Conservation (phyloP, 2,329 filamentous ascomycete genomes). For the Stenocarpella maydis region DNA sequence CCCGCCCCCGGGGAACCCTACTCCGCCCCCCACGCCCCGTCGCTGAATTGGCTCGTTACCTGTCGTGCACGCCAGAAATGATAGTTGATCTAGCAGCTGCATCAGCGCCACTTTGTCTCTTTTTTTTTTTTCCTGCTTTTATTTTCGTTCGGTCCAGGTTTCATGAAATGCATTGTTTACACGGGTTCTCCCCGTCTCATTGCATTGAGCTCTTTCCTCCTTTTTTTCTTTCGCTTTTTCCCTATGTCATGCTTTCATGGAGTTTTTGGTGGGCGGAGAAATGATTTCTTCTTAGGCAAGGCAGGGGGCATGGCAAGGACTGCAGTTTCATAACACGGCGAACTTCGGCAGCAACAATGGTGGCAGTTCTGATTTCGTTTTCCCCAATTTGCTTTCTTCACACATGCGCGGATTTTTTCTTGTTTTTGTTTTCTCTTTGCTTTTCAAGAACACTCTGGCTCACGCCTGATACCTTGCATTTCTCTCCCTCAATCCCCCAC, state of each 20-base stretch:
- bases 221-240: not conserved
- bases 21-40: slow-evolving; percentile 31
- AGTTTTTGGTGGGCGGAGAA: not conserved
- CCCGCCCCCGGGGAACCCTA: slow-evolving; percentile 31
- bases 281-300: not conserved
- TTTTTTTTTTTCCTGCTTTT: not conserved
- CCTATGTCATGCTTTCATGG: not conserved
- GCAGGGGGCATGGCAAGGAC: not conserved
- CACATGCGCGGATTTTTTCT: not conserved
- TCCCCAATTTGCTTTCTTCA: not conserved
- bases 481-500: slow-evolving; percentile 15
- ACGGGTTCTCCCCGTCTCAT: not conserved
- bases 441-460: slow-evolving; percentile 14
- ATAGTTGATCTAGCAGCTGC: not conserved
- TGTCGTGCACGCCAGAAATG: not conserved
- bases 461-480: slow-evolving; percentile 1
- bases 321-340: not conserved
- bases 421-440: not conserved
- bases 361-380: not conserved
- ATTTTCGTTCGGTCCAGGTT: not conserved
- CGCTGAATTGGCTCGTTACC: not conserved
- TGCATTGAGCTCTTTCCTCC: not conserved
- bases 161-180: not conserved
- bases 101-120: not conserved
- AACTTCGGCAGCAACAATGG: not conserved